Evolutionary conservation across 345 rosid species (phyloP), one percentile per base, ranked within the genome.

Genomic region (Camelina neglecta): DNA sequence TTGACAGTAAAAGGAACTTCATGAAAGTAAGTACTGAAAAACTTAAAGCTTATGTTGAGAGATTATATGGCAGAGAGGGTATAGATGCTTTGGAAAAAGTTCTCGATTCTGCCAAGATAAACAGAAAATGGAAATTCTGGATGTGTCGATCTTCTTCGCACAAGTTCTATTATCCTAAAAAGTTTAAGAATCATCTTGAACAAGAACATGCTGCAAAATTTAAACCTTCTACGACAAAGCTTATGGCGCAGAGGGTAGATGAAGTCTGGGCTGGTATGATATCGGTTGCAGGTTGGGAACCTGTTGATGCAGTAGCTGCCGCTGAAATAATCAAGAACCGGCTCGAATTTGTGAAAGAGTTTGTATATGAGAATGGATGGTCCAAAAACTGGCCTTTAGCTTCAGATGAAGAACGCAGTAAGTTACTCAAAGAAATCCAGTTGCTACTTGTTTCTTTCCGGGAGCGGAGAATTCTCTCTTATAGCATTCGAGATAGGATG

Each of bases 141-240:
- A 21, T 47, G 60, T 71, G 75, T 60, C 11, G 75, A 59, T 8
- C 41, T 36, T 71, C 67, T 60, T 71, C 59, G 11, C 3, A 49
- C 26, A 60, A 48, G 24, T 71, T 71, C 60, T 36, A 8, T 35
- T 6, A 6, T 48, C n/a, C 0, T 36, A 21, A 49, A 48, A 38
- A 68, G 26, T 60, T 36, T 36, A 71, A 38, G 60, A 60, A 11
- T 21, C 75, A 71, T 71, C 57, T 71, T 36, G 75, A 49, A 38
- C 67, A 60, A 47, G 55, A 35, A 21, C 75, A 71, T 48, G 42
- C 16, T 1, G 60, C 48, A 48, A 38, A 49, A 26, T 31, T 35
- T 23, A 60, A 21, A 50, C 67, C 41, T 48, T 23, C 51, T 48
- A 6, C 36, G 7, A 23, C 9, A 33, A 23, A 47, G 15, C 5